Evolutionary conservation across 257 asterid species (phyloP).

Genomic region (Plectranthus barbatus): DNA sequence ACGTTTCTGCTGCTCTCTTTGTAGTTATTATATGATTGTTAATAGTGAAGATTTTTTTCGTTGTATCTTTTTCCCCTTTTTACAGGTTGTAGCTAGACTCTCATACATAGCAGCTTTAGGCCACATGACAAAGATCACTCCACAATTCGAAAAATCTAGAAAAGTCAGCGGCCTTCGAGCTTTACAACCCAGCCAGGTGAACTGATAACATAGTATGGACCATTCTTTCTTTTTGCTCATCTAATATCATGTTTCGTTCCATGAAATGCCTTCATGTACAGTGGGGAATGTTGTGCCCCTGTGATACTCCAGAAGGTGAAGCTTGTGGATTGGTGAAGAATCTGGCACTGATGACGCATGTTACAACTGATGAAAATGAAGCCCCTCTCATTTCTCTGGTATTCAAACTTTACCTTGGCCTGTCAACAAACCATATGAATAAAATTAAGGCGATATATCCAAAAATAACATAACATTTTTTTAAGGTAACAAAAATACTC

Average conservation of each 20-base stretch:
- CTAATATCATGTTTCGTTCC: not conserved
- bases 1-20: not conserved
- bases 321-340: constrained; percentile 96
- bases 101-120: constrained; percentile 86
- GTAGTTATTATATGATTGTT: not conserved
- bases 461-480: too few species aligned
- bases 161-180: constrained; percentile 99
- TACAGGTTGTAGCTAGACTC: constrained; percentile 65
- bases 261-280: constrained; percentile 27
- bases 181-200: constrained; percentile 95
- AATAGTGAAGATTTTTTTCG: not conserved
- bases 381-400: constrained; percentile 83
- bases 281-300: constrained; percentile 99
- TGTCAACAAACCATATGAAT: not conserved
- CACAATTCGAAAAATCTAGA: constrained; percentile 91
- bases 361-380: constrained; percentile 92
- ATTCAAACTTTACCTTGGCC: not conserved
- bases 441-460: too few species aligned
- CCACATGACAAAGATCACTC: constrained; percentile 74
- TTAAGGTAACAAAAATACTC: too few species aligned
- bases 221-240: not conserved
- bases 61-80: constrained; percentile 2
- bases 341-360: constrained; percentile 96
- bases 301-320: constrained; percentile 99
- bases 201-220: constrained; percentile 1